Evolutionary conservation across 208 protist species (phyloP), one percentile per base, ranked within the genome.

Genomic region (Acanthamoeba quina): DNA sequence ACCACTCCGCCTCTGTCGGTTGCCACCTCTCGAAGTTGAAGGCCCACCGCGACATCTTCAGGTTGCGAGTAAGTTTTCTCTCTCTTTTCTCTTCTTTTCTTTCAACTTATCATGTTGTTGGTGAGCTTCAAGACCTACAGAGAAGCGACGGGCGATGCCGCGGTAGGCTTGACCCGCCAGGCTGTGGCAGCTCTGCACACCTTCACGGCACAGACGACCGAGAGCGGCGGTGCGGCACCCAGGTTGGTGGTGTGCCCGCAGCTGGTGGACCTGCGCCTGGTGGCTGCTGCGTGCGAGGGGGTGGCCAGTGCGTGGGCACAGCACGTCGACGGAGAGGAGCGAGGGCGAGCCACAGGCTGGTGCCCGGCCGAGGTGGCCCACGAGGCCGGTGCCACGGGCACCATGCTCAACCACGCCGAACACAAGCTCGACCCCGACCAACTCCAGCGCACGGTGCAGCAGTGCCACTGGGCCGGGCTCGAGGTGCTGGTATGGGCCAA

Each of bases 1-100:
- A 17, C 89, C 89, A 93, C 34, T 93, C 66, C 21, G 82, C 68
- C 29, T 74, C 89, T 44, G 44, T 62, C 15, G 89, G 89, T 17
- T 93, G 62, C 89, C 89, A 93, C 29, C 11, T 47, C 41, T 54
- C 62, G 26, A 29, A 90, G 62, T 90, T 90, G 21, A 90, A 41
- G 24, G 24, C 85, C 85, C 85, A 90, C 31, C 85, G 7, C 29
- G 1, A 15, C 76, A 58, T 37, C 11, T 58, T 37, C 34, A 37
- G 34, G 34, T 37, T 37, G 34, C 34, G 34, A n/a, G n/a, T n/a
- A n/a, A n/a, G 0, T 37, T 60, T 85, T 15, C 2, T 86, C 41
- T 86, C 47, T 31, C 47, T 86, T 0, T 86, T 58, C 58, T 52
- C 3, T 2, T 37, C 31, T n/a, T 29, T n/a, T 15, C 7, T 82